Evolutionary conservation across 1,139 yeast species (phyloP).

Genomic region (Nakaseomyces sp.): DNA sequence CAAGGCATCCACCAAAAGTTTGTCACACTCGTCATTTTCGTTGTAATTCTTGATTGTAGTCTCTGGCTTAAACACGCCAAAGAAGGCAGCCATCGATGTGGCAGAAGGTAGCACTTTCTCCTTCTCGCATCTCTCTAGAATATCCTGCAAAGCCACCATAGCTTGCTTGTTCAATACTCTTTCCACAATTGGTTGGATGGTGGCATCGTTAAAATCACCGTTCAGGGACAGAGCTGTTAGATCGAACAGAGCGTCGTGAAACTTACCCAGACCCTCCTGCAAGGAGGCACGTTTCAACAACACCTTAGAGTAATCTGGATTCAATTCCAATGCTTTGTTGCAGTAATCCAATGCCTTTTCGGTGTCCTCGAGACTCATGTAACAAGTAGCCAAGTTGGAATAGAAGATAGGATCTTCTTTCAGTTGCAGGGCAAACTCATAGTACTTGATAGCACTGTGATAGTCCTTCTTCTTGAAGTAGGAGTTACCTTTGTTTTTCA

Average conservation of each 20-base stretch:
- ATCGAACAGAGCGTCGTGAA: slow-evolving; percentile 83
- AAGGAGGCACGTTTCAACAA: slow-evolving; percentile 75
- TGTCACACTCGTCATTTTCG: slow-evolving; percentile 51
- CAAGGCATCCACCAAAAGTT: slow-evolving; percentile 60
- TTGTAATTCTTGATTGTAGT: slow-evolving; percentile 27
- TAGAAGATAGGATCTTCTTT: slow-evolving; percentile 79
- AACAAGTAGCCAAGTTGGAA: slow-evolving; percentile 94
- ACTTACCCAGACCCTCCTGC: slow-evolving; percentile 69
- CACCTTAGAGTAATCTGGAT: slow-evolving; percentile 89
- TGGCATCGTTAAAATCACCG: slow-evolving; percentile 71
- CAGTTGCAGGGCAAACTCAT: slow-evolving; percentile 66
- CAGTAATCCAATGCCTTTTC: slow-evolving; percentile 84
- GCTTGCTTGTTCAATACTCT: slow-evolving; percentile 77
- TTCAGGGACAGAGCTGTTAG: slow-evolving; percentile 73
- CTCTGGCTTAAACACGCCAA: slow-evolving; percentile 47
- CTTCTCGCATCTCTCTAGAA: slow-evolving; percentile 34
- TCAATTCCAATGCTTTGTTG: slow-evolving; percentile 71
- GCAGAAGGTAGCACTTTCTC: slow-evolving; percentile 62
- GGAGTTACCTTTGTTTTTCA: slow-evolving; percentile 86
- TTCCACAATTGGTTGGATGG: slow-evolving; percentile 76
- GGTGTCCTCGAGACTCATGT: slow-evolving; percentile 68
- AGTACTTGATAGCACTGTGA: slow-evolving; percentile 64
- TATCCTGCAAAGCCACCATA: slow-evolving; percentile 53
- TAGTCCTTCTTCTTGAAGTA: slow-evolving; percentile 65
- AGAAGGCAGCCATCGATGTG: slow-evolving; percentile 75